Evolutionary conservation across 495 filamentous ascomycete species (phyloP).

Genomic region (Penicillium lagena): DNA sequence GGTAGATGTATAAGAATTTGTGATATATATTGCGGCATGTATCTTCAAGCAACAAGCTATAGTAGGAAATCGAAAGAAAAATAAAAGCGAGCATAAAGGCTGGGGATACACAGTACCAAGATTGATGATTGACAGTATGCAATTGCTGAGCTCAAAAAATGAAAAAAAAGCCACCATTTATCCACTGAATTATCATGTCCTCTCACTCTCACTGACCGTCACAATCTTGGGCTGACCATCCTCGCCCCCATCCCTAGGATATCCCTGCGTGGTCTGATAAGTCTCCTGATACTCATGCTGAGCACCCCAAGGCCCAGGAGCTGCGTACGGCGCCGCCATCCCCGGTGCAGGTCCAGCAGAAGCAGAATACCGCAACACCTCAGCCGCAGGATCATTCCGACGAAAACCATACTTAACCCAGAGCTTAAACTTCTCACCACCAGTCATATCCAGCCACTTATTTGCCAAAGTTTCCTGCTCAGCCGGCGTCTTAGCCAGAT

Average conservation of each 20-base stretch:
- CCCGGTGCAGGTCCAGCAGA: background rate
- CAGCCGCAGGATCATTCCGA: conserved; percentile 5
- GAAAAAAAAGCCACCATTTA: no score
- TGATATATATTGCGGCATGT: background rate
- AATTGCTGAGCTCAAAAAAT: no score
- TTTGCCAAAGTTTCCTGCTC: conserved; percentile 11
- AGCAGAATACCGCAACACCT: conserved; percentile 1
- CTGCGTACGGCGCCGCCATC: background rate
- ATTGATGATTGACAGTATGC: no score
- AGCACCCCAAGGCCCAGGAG: background rate
- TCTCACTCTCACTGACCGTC: conserved; percentile 2
- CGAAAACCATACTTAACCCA: conserved; percentile 33
- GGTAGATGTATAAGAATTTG: background rate
- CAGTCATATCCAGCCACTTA: conserved; percentile 27
- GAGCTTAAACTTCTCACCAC: conserved; percentile 20
- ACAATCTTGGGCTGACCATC: conserved; percentile 4
- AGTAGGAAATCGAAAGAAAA: background rate
- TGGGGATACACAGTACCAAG: no score
- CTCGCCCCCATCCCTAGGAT: conserved; percentile 1
- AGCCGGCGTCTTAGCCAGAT: conserved; percentile 19
- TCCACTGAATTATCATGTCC: background rate
- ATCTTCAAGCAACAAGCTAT: background rate
- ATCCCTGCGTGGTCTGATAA: no score
- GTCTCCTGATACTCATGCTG: no score
- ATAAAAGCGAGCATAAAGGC: background rate